Base-by-base conservation (phyloP, 1,284 basidiomycete species). In the Taiwanofungus camphoratus region DNA sequence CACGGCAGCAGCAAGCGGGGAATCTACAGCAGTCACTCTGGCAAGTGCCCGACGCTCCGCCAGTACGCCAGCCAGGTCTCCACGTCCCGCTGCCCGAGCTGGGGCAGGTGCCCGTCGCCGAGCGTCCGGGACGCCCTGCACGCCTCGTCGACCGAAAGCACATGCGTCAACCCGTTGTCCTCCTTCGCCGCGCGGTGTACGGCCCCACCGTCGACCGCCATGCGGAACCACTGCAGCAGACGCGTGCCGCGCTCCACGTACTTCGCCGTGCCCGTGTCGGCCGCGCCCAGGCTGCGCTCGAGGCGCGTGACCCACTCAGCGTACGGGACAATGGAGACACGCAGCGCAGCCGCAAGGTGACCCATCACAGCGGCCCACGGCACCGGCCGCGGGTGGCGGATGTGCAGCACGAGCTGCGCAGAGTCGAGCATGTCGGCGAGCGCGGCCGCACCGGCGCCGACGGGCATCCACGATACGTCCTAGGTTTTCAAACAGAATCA, bases 391-490 rank as follows among this genome's bases (percentile, higher is more conserved):
- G 42, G 42, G 18, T 44, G 36, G 15, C 36, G 42, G 12, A 44
- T 18, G 19, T 44, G 42, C 1, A 44, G 37, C 18, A 44, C 31
- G 5, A 29, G 37, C 5, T 31, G 15, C 8, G 51, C 40, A 5
- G 44, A 8, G 24, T 48, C 32, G 3, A 45, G 42, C 43, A 53
- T 47, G 20, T 57, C 55, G 20, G 52, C 21, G 16, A 56, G 20
- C 1, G 42, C 48, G 9, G 36, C 27, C 0, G 54, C 55, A 5
- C 49, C 54, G 16, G 48, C 41, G 18, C 51, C 46, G 4, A 45
- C 35, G 2, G 56, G 50, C 18, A 60, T 40, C 57, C 57, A 60
- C 1, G 46, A 52, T 3, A 52, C 38, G 27, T 34, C 34, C 45
- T 19, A 16, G 2, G 13, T 5, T 7, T 8, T 7, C 2, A 2